Evolutionary conservation across 306 rosid species (phyloP).

Genomic region (Rosa multiflora): DNA sequence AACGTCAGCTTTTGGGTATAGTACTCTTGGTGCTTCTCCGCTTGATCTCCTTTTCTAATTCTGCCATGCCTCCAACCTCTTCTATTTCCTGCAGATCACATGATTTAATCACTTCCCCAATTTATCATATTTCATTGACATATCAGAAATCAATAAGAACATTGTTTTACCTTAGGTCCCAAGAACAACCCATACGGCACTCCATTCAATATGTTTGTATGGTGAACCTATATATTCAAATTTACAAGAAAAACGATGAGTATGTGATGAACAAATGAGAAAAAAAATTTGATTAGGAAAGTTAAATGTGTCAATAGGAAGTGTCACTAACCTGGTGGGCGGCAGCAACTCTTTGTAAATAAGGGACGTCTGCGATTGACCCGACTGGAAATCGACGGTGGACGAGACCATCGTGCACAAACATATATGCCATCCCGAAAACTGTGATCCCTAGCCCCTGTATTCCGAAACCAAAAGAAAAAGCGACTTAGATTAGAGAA

Average conservation of each 20-base stretch:
- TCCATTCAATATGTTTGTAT: constrained; percentile 63
- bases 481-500: neutral
- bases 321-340: constrained; percentile 63
- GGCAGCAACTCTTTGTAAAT: constrained; percentile 76
- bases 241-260: neutral
- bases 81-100: constrained; percentile 66
- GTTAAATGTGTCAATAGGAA: neutral
- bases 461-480: neutral
- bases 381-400: constrained; percentile 91
- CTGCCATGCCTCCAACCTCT: constrained; percentile 63
- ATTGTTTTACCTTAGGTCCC: constrained; percentile 70
- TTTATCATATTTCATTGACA: neutral
- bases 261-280: neutral
- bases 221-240: constrained; percentile 54
- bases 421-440: constrained; percentile 95
- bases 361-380: constrained; percentile 85
- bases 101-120: neutral
- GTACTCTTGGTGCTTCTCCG: constrained; percentile 31
- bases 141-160: neutral
- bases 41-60: constrained; percentile 60
- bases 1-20: constrained; percentile 9
- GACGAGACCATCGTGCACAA: constrained; percentile 91
- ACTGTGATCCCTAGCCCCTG: constrained; percentile 89
- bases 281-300: neutral
- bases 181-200: constrained; percentile 89